phyloP scores from a whole-genome alignment of 371 early-diverging fungal species.

The Mortierella sp. region DNA sequence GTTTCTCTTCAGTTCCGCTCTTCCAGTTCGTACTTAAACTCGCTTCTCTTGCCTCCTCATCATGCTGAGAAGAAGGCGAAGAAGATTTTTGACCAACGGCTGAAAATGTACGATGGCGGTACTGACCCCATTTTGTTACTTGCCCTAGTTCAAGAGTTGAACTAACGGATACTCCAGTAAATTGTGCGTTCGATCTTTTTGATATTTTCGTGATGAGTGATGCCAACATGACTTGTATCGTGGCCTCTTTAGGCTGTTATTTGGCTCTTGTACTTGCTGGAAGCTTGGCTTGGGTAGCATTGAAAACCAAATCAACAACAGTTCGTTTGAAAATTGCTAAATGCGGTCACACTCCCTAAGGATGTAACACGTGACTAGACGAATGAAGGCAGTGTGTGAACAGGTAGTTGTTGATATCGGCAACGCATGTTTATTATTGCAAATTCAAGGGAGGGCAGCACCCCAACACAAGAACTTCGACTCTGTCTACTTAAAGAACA shows the following conservation, averaged over 20 bases:
- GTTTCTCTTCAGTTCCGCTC: neutral
- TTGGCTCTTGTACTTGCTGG: neutral
- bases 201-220: neutral
- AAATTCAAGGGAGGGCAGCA: neutral
- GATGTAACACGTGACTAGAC: too few relatives aligned
- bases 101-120: neutral
- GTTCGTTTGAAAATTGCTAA: neutral
- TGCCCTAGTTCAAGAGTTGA: neutral
- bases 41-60: neutral
- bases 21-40: neutral
- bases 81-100: neutral
- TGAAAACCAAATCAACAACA: too few relatives aligned
- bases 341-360: neutral
- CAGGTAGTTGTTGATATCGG: too few relatives aligned
- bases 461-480: neutral
- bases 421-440: neutral
- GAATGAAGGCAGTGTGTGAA: too few relatives aligned
- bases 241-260: neutral
- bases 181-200: neutral
- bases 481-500: slow-evolving; percentile 4
- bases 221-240: neutral
- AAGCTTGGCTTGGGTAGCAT: too few relatives aligned
- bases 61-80: neutral
- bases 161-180: neutral
- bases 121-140: neutral